Conservation (phyloP, 257 asterid species). For the Dorcoceras hygrometricum region DNA sequence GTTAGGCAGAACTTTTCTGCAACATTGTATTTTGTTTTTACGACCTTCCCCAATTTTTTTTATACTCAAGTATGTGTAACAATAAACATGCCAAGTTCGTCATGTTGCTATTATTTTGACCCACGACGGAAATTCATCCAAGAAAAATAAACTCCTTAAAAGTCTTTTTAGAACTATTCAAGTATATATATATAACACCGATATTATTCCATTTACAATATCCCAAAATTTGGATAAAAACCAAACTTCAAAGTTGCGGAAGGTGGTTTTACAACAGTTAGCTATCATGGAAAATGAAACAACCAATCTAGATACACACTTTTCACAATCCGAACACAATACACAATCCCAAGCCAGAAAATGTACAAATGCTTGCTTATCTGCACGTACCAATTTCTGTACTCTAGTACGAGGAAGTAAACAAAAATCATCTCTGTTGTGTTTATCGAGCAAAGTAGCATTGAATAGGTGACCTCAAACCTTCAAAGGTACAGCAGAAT, state of each 20-base stretch:
- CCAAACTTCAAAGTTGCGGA: not conserved
- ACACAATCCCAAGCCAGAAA: not conserved
- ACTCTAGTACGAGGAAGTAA: not conserved
- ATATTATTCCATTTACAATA: too few species aligned
- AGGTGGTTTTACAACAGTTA: not conserved
- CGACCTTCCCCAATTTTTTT: too few species aligned
- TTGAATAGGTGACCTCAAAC: slow-evolving; percentile 30
- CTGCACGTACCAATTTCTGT: not conserved
- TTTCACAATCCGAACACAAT: not conserved
- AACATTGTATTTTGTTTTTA: too few species aligned
- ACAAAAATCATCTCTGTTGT: not conserved
- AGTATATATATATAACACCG: too few species aligned
- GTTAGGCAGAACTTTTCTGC: too few species aligned
- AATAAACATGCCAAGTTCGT: too few species aligned
- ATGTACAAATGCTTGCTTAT: not conserved
- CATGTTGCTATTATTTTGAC: too few species aligned
- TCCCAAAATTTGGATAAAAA: not conserved
- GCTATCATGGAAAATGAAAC: not conserved
- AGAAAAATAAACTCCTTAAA: too few species aligned
- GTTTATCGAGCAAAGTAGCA: not conserved
- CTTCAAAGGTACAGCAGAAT: slow-evolving; percentile 71
- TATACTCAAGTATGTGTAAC: too few species aligned
- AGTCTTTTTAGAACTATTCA: too few species aligned
- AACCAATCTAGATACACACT: not conserved
- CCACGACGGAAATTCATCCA: too few species aligned